Base-by-base conservation (phyloP, 371 early-diverging fungal genomes). In the Chytridium lagenaria region DNA sequence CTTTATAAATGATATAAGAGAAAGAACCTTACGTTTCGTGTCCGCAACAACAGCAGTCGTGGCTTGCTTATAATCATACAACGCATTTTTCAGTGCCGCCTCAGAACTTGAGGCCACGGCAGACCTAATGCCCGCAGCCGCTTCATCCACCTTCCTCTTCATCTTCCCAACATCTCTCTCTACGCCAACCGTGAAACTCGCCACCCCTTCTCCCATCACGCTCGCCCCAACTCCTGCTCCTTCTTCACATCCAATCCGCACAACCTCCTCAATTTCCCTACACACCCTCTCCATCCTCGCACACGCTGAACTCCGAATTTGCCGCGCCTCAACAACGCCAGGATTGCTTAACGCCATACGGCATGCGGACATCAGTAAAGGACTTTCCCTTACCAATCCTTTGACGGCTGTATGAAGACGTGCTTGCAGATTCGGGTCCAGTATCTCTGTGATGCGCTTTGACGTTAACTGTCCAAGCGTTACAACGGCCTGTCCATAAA, bases 401-500 rank as follows among this genome's bases (percentile, higher is more conserved):
- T 50, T 39, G 36, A 83, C 63, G 10, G 83, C 85, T 10, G 30
- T 65, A 52, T 72, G 59, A 50, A 86, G 67, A 39, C 78, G 51
- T 28, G 67, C 40, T 63, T 83, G 81, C 63, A 84, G 39, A 19
- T 61, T n/a, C 22, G 71, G 75, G 22, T 69, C 72, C 52, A 85
- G 64, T 7, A 86, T 59, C 65, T 86, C 86, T 0, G 28, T 69
- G 7, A 81, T 73, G 16, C 86, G 77, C 68, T 77, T 76, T 55
- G 33, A 74, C 31, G 80, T 65, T 51, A 81, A 68, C 59, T 84
- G 84, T 28, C 74, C 77, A n/a, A 84, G 68, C 34, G 64, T 68
- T 26, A 82, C 75, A 30, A 78, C 55, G 28, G 77, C 55, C 63
- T 81, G 83, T 19, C 80, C 76, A 10, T 67, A 70, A 2, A 68